Percentiles rank a stretch among this genome's conserved stretches.
phyloP scores from a whole-genome alignment of 352 stramenopile genomes.

The Phytophthora nicotianae region DNA sequence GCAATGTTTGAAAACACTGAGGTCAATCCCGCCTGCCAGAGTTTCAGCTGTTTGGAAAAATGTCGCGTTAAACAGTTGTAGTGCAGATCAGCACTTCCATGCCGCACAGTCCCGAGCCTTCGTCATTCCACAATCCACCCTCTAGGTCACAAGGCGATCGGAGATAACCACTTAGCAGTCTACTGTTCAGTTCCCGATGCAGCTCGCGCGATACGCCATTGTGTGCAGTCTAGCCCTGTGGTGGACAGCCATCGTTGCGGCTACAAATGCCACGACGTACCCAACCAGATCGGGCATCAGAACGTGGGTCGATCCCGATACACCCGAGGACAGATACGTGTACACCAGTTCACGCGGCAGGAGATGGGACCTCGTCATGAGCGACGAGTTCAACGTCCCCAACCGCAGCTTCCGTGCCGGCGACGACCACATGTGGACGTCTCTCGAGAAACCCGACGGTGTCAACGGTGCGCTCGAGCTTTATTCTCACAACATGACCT shows the following conservation, averaged over 20 bases:
- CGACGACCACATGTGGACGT: conserved; percentile 93
- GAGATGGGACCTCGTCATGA: conserved; percentile 67
- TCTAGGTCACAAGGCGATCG: conserved; percentile 5
- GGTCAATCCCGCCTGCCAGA: too few relatives aligned
- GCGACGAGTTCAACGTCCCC: conserved; percentile 69
- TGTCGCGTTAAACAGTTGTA: conserved; percentile 25
- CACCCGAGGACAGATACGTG: conserved; percentile 39
- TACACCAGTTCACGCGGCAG: conserved; percentile 55
- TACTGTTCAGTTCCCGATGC: not conserved
- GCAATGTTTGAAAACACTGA: not conserved
- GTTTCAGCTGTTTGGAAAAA: conserved; percentile 14
- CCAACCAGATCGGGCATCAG: conserved; percentile 50
- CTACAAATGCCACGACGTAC: conserved; percentile 36
- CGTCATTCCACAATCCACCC: conserved; percentile 26
- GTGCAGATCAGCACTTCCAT: not conserved
- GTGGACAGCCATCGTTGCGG: conserved; percentile 5
- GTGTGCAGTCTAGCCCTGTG: not conserved
- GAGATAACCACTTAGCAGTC: conserved; percentile 1
- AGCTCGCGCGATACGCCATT: not conserved
- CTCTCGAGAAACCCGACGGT: conserved; percentile 52
- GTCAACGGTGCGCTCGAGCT: conserved; percentile 90
- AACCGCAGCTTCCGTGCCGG: conserved; percentile 82
- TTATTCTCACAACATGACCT: conserved; percentile 88
- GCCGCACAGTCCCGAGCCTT: not conserved
- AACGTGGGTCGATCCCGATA: conserved; percentile 61